Percentiles rank a stretch among this genome's conserved stretches.
phyloP scores from a whole-genome alignment of 805 yeast genomes.

The Candida ponderosae region DNA sequence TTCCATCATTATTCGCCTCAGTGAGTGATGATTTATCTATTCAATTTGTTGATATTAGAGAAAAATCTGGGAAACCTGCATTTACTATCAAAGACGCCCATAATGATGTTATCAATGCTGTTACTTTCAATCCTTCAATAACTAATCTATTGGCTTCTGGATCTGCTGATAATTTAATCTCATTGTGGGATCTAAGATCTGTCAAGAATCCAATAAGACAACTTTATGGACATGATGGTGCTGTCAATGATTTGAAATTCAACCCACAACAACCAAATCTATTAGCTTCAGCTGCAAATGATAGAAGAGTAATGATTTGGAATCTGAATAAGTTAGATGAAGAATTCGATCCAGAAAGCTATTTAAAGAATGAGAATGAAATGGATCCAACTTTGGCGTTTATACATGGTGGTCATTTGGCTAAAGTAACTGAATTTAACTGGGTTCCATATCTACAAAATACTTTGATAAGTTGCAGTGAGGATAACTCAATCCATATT shows the following conservation, averaged over 20 bases:
- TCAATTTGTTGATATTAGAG: slow-evolving; percentile 53
- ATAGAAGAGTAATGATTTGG: slow-evolving; percentile 70
- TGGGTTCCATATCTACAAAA: slow-evolving; percentile 57
- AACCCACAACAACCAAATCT: slow-evolving; percentile 38
- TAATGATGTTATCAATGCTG: slow-evolving; percentile 56
- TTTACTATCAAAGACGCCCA: slow-evolving; percentile 42
- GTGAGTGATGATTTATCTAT: slow-evolving; percentile 62
- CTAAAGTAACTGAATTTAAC: slow-evolving; percentile 55
- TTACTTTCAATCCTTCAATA: slow-evolving; percentile 54
- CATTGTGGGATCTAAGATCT: slow-evolving; percentile 69
- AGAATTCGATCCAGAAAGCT: slow-evolving; percentile 45
- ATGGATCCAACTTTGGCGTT: slow-evolving; percentile 68
- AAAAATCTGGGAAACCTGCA: slow-evolving; percentile 26
- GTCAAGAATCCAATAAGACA: slow-evolving; percentile 50
- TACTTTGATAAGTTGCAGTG: slow-evolving; percentile 61
- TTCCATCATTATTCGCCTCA: slow-evolving; percentile 49
- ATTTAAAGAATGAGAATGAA: slow-evolving; percentile 46
- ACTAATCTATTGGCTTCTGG: slow-evolving; percentile 62
- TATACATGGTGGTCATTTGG: slow-evolving; percentile 85
- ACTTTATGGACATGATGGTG: slow-evolving; percentile 57
- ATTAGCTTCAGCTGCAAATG: slow-evolving; percentile 54
- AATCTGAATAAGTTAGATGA: slow-evolving; percentile 54
- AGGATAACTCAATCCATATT: slow-evolving; percentile 66
- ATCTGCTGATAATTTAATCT: slow-evolving; percentile 67
- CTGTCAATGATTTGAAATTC: slow-evolving; percentile 51